Evolutionary conservation across 805 yeast species (phyloP).

Genomic region (Scheffersomyces amazonensis): DNA sequence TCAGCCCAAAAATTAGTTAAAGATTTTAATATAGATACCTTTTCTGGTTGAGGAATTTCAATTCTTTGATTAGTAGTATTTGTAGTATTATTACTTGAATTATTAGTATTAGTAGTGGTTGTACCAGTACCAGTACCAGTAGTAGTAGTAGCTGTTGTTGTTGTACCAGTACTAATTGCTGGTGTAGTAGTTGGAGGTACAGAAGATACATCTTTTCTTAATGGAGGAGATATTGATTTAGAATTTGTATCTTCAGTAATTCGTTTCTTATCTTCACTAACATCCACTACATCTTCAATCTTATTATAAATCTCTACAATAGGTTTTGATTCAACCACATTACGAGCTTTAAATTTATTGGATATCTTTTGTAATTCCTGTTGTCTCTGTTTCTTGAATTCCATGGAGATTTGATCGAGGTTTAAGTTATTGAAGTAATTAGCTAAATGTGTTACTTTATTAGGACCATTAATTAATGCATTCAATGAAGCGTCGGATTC

Average conservation of each 20-base stretch:
- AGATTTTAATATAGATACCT: constrained; percentile 74
- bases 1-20: constrained; percentile 96
- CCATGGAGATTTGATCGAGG: constrained; percentile 75
- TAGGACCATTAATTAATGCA: constrained; percentile 7
- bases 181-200: neutral
- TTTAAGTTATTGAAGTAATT: constrained; percentile 71
- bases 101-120: neutral
- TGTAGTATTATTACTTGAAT: neutral
- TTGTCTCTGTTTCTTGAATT: constrained; percentile 86
- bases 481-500: constrained; percentile 12
- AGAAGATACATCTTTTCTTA: constrained; percentile 4
- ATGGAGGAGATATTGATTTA: neutral
- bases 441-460: constrained; percentile 60
- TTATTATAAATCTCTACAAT: constrained; percentile 87
- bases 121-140: neutral
- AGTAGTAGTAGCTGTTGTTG: neutral
- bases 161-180: neutral
- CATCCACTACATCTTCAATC: constrained; percentile 82
- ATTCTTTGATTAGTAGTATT: neutral
- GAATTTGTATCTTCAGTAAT: constrained; percentile 1
- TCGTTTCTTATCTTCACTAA: constrained; percentile 19
- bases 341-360: constrained; percentile 63
- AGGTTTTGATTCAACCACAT: constrained; percentile 75
- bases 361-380: constrained; percentile 62
- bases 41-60: constrained; percentile 52